These are phyloP conservation scores for Solidago caesia DNA, from an alignment of 129 eudicot genomes.

Conservation along the genomic window DNA sequence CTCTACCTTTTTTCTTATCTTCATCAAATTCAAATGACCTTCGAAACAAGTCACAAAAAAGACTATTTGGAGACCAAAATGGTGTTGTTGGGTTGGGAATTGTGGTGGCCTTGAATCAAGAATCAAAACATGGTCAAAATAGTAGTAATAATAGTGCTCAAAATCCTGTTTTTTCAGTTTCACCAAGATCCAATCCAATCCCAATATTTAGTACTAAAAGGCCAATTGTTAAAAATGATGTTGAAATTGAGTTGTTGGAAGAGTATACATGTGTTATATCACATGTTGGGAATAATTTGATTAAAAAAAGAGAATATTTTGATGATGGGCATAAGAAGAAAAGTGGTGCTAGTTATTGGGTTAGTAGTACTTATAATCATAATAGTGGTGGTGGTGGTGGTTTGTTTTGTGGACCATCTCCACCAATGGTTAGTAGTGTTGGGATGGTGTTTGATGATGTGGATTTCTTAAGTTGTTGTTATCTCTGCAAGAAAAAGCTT, in stretches of 20 bases:
- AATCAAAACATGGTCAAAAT: slow-evolving; percentile 30
- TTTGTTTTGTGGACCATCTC: slow-evolving; percentile 37
- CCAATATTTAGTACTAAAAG: slow-evolving; percentile 40
- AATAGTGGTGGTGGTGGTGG: slow-evolving; percentile 30
- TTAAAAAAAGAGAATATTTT: slow-evolving; percentile 71
- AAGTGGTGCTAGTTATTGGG: slow-evolving; percentile 27
- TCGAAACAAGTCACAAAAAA: slow-evolving; percentile 42
- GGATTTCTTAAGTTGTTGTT: slow-evolving; percentile 60
- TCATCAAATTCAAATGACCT: slow-evolving; percentile 27
- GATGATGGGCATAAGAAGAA: slow-evolving; percentile 43
- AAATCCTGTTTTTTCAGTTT: slow-evolving; percentile 45
- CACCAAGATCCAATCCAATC: slow-evolving; percentile 61
- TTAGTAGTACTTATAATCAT: slow-evolving; percentile 16
- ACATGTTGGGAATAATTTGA: slow-evolving; percentile 60
- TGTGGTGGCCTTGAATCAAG: slow-evolving; percentile 56
- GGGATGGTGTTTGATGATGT: slow-evolving; percentile 41
- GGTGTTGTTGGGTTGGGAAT: slow-evolving; percentile 77
- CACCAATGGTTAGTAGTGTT: slow-evolving; percentile 32
- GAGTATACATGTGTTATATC: slow-evolving; percentile 80
- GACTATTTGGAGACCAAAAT: slow-evolving; percentile 42
- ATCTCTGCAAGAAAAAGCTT: slow-evolving; percentile 74
- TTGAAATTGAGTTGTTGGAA: slow-evolving; percentile 58
- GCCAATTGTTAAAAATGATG: slow-evolving; percentile 18
- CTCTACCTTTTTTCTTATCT: slow-evolving; percentile 51
- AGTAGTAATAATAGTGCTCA: slow-evolving; percentile 13